Evolutionary conservation across 768 basidiomycete genomes (phyloP).

Genomic region (Megacollybia marginata): DNA sequence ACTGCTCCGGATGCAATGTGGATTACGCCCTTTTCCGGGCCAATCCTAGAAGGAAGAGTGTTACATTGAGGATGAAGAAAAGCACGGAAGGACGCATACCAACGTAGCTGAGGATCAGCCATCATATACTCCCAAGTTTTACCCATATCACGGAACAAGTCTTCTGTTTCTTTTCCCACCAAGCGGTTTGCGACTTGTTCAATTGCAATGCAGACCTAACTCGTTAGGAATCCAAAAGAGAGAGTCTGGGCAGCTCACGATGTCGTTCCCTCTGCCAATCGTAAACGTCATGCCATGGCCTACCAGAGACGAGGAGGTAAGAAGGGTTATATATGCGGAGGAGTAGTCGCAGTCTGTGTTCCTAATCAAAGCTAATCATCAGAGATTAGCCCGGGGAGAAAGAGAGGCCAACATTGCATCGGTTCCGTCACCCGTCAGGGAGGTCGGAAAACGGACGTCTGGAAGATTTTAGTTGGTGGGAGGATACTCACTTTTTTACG

Average conservation of each 20-base stretch:
- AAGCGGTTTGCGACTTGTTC: constrained; percentile 74
- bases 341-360: constrained; percentile 96
- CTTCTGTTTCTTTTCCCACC: constrained; percentile 73
- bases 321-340: constrained; percentile 80
- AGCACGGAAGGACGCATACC: constrained; percentile 37
- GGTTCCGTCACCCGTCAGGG: constrained; percentile 83
- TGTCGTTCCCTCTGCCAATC: constrained; percentile 91
- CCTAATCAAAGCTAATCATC: constrained; percentile 33
- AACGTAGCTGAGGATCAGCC: constrained; percentile 85
- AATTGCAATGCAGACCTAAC: constrained; percentile 76
- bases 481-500: no score
- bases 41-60: constrained; percentile 47
- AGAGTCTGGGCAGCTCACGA: constrained; percentile 38
- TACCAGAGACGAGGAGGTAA: constrained; percentile 66
- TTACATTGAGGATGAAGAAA: not conserved
- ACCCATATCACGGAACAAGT: constrained; percentile 86
- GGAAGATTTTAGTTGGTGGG: not conserved
- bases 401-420: constrained; percentile 70
- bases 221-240: not conserved
- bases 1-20: constrained; percentile 83
- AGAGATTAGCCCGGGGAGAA: not conserved
- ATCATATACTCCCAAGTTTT: constrained; percentile 83
- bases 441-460: constrained; percentile 94
- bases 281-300: constrained; percentile 97
- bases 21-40: constrained; percentile 94